These are phyloP conservation scores for Neonectria ditissima DNA, from an alignment of 2,329 filamentous ascomycete genomes.

Conservation along the genomic window DNA sequence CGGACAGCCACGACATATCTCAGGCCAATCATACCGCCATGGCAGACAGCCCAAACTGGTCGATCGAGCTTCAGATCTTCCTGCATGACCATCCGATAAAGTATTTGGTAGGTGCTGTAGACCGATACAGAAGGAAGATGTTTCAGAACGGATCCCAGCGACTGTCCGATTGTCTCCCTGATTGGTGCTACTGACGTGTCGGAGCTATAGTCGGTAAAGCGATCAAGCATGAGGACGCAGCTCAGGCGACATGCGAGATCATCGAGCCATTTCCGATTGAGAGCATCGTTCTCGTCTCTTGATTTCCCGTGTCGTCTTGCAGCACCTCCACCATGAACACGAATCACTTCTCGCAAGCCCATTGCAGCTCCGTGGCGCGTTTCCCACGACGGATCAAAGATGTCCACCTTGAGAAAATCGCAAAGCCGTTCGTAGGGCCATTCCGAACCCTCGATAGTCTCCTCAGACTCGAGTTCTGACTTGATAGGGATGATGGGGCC, in stretches of 20 bases:
- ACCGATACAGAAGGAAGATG: slow-evolving; percentile 85
- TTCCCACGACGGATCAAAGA: slow-evolving; percentile 96
- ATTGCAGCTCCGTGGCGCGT: slow-evolving; percentile 96
- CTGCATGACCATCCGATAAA: slow-evolving; percentile 94
- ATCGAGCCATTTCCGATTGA: slow-evolving; percentile 90
- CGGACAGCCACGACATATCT: slow-evolving; percentile 95
- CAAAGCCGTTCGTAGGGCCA: slow-evolving; percentile 97
- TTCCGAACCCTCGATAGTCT: slow-evolving; percentile 80
- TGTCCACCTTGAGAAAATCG: slow-evolving; percentile 91
- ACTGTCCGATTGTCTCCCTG: slow-evolving; percentile 93
- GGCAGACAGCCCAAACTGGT: slow-evolving; percentile 92
- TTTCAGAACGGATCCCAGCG: slow-evolving; percentile 87
- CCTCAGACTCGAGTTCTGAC: slow-evolving; percentile 83
- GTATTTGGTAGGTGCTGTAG: slow-evolving; percentile 83
- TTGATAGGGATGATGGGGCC: slow-evolving; percentile 84
- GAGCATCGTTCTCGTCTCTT: slow-evolving; percentile 77
- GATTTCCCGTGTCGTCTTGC: slow-evolving; percentile 80
- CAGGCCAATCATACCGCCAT: slow-evolving; percentile 97
- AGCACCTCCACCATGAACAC: slow-evolving; percentile 90
- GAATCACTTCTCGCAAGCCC: slow-evolving; percentile 89
- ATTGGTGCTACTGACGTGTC: slow-evolving; percentile 98
- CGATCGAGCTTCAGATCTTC: slow-evolving; percentile 79
- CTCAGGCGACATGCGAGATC: slow-evolving; percentile 95
- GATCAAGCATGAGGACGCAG: slow-evolving; percentile 96
- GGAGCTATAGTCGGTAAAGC: slow-evolving; percentile 97